These are phyloP conservation scores for Naumovozyma castellii DNA, from an alignment of 805 yeast species.

Conservation along the genomic window DNA sequence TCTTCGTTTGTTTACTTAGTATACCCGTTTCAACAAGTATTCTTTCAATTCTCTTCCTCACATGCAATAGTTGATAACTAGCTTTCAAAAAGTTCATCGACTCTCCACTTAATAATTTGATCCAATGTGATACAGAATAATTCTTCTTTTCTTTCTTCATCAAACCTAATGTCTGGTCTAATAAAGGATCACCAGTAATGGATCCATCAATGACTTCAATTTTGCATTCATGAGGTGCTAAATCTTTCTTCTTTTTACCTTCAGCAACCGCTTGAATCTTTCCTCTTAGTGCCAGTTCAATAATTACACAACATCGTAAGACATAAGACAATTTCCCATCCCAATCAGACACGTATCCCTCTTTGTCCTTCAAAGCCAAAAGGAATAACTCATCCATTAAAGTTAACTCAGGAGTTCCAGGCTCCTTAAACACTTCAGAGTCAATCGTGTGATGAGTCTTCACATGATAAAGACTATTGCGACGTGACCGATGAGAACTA, in stretches of 20 bases:
- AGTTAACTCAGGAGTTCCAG: slow-evolving; percentile 62
- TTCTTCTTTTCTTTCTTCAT: slow-evolving; percentile 65
- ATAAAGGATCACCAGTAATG: slow-evolving; percentile 87
- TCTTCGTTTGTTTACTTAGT: slow-evolving; percentile 88
- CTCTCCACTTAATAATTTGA: slow-evolving; percentile 86
- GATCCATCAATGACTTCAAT: slow-evolving; percentile 78
- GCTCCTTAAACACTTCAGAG: background rate
- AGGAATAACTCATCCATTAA: slow-evolving; percentile 93
- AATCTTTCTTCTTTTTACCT: slow-evolving; percentile 76
- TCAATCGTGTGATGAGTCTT: background rate
- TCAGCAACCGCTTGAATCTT: slow-evolving; percentile 84
- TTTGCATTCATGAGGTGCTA: slow-evolving; percentile 66
- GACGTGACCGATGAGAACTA: background rate
- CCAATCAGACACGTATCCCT: slow-evolving; percentile 96
- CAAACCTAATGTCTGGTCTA: slow-evolving; percentile 86
- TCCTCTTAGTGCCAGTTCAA: slow-evolving; percentile 87
- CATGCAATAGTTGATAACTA: slow-evolving; percentile 92
- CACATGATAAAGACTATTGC: background rate
- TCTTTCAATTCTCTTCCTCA: slow-evolving; percentile 89
- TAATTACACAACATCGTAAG: slow-evolving; percentile 81
- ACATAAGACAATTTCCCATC: slow-evolving; percentile 96
- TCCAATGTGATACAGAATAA: slow-evolving; percentile 84
- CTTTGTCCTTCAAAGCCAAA: slow-evolving; percentile 89
- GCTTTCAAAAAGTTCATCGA: slow-evolving; percentile 96
- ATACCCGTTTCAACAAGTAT: slow-evolving; percentile 96